Evolutionary conservation across 805 yeast species (phyloP).

Genomic region (Tanozyma kutaoensis): DNA sequence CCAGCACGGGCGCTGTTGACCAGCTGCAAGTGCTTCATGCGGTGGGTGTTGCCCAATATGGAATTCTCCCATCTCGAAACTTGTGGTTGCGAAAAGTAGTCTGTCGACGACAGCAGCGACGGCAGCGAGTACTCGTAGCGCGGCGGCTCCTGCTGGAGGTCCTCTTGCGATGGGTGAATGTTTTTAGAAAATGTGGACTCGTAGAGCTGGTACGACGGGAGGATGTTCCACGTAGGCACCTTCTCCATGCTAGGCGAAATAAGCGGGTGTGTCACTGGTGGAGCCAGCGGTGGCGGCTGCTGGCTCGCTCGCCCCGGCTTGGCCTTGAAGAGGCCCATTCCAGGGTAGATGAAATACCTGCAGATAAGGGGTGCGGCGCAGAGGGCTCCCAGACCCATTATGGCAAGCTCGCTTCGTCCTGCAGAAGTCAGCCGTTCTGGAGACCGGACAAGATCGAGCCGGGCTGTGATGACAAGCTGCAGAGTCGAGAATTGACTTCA

Average conservation of each 20-base stretch:
- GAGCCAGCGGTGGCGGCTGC: neutral
- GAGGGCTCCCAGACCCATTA: too few relatives aligned
- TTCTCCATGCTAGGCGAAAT: slow-evolving; percentile 13
- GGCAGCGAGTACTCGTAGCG: slow-evolving; percentile 13
- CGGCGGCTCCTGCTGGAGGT: slow-evolving; percentile 18
- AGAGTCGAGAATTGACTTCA: too few relatives aligned
- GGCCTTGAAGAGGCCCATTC: slow-evolving; percentile 1
- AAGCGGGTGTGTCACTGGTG: slow-evolving; percentile 6
- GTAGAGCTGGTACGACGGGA: slow-evolving; percentile 17
- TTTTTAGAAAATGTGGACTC: slow-evolving; percentile 23
- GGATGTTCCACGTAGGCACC: slow-evolving; percentile 17
- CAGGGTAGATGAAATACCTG: too few relatives aligned
- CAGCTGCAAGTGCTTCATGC: slow-evolving; percentile 9
- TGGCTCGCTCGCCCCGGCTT: neutral
- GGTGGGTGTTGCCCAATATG: slow-evolving; percentile 15
- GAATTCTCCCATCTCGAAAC: slow-evolving; percentile 19
- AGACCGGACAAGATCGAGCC: too few relatives aligned
- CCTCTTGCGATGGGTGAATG: slow-evolving; percentile 17
- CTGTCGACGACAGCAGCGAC: slow-evolving; percentile 1
- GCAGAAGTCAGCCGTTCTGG: too few relatives aligned
- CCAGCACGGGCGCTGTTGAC: slow-evolving; percentile 7
- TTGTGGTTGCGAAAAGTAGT: slow-evolving; percentile 1
- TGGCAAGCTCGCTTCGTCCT: too few relatives aligned
- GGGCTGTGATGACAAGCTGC: too few relatives aligned
- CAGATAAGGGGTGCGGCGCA: too few relatives aligned